Base-by-base conservation (phyloP, 371 early-diverging fungal species). In the Actinomucor elegans region DNA sequence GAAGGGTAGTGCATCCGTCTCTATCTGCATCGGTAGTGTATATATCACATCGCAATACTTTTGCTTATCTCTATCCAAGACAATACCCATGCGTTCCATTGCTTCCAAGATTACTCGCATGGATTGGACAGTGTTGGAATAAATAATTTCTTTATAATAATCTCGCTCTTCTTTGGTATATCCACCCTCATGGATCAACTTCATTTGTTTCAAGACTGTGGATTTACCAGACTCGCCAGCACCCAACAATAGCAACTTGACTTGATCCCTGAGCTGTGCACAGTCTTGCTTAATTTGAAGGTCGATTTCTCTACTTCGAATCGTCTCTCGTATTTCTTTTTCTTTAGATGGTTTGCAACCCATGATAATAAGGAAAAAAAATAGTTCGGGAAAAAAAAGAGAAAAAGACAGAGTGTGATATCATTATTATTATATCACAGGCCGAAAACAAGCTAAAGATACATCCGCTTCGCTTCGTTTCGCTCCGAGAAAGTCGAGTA, bases 171-270 rank as follows among this genome's bases (percentile, higher is more conserved):
- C 89, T 24, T 70, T 67, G 48, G 90, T 82, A 78, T 94, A 97
- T 8, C 96, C 94, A 55, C 85, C 88, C 57, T 90, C 93, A 67
- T 96, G 97, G 56, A 97, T 97, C 36, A 96, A 76, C 67, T 93
- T 92, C 95, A 97, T 96, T 69, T 97, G 97, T 69, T 97, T 97
- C 45, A 97, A 69, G 56, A 97, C 93, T 11, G 98, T 97, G 21
- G 91, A 89, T 78, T 97, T 97, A 27, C 98, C 98, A 5, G 97
- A 95, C 80, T 97, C 97, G 62, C 97, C 97, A 35, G 95, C 94
- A 92, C 94, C 97, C 10, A 96, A 81, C 53, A 96, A 72, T 21
- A 96, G 73, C 89, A 95, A 89, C 83, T 96, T 96, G 62, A 94
- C 86, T 75, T 94, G 94, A 55, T 92, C 90, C 26, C 81, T 75